phyloP scores from a whole-genome alignment of 1,284 basidiomycete species.

The Melampsora americana region DNA sequence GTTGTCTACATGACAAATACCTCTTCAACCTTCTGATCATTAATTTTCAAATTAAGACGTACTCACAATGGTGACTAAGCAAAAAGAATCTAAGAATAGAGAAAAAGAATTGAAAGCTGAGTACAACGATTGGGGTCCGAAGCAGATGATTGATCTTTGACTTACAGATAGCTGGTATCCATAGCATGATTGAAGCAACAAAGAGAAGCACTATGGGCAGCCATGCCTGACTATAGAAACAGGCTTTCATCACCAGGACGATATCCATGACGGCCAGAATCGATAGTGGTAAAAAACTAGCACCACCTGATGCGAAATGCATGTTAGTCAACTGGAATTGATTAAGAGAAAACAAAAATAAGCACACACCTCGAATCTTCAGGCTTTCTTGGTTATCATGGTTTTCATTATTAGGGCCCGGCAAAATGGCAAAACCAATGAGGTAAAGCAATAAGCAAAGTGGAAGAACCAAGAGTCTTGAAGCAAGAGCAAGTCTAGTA shows the following conservation, averaged over 20 bases:
- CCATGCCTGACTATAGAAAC: slow-evolving; percentile 19
- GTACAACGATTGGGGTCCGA: background rate
- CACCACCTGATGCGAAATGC: slow-evolving; percentile 7
- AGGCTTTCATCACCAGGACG: background rate
- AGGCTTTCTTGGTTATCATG: background rate
- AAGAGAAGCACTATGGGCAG: slow-evolving; percentile 19
- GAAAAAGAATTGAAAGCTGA: background rate
- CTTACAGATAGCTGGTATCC: slow-evolving; percentile 31
- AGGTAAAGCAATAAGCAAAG: slow-evolving; percentile 25
- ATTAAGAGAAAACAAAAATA: background rate
- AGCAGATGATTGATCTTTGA: background rate
- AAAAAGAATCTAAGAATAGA: background rate
- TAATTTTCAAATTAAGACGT: background rate
- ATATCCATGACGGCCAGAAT: slow-evolving; percentile 12
- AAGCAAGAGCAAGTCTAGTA: background rate
- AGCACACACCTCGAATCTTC: slow-evolving; percentile 9
- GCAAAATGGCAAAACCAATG: slow-evolving; percentile 17
- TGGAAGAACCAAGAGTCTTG: slow-evolving; percentile 13
- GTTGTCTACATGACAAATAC: background rate
- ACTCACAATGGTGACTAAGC: slow-evolving; percentile 9
- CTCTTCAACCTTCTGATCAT: too few species aligned
- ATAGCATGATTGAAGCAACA: slow-evolving; percentile 14
- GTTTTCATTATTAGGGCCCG: background rate
- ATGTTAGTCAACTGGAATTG: background rate
- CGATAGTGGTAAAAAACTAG: slow-evolving; percentile 25